A percentile compares a stretch with the other conserved stretches of the same genome.
phyloP scores from a whole-genome alignment of 2,329 filamentous ascomycete species.

The Cladosporium velox region DNA sequence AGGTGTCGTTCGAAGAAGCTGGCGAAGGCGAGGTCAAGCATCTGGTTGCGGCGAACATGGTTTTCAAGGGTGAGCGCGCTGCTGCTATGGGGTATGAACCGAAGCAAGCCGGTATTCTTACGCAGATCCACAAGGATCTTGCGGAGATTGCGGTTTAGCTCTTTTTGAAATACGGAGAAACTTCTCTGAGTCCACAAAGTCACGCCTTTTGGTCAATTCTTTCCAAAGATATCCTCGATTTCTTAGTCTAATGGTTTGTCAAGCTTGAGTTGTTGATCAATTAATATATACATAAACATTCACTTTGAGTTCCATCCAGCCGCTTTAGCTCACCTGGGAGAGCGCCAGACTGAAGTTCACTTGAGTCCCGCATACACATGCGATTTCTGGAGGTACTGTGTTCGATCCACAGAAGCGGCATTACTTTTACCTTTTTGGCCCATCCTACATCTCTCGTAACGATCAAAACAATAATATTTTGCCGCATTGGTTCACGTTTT shows the following conservation, averaged over 20 bases:
- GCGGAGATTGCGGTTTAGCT: neutral
- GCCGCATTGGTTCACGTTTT: too few relatives aligned
- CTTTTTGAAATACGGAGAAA: too few relatives aligned
- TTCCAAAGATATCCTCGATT: too few relatives aligned
- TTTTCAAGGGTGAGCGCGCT: neutral
- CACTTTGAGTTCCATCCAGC: too few relatives aligned
- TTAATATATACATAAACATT: too few relatives aligned
- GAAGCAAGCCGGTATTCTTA: neutral
- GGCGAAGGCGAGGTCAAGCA: conserved; percentile 10
- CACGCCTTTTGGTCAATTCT: too few relatives aligned
- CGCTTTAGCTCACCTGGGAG: conserved; percentile 43
- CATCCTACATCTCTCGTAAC: too few relatives aligned
- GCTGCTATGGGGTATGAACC: neutral
- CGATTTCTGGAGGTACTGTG: conserved; percentile 43
- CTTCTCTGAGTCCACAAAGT: too few relatives aligned
- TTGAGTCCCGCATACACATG: conserved; percentile 27
- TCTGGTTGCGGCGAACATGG: neutral
- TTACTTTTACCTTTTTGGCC: conserved; percentile 15
- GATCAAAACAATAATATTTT: too few relatives aligned
- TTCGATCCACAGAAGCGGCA: conserved; percentile 42
- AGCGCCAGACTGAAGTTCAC: conserved; percentile 41
- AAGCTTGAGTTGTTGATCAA: too few relatives aligned
- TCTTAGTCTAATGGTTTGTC: too few relatives aligned
- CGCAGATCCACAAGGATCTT: neutral
- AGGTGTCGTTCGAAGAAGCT: neutral